These are phyloP conservation scores for Puccinia hordei DNA, from an alignment of 1,284 basidiomycete species.

Conservation along the genomic window DNA sequence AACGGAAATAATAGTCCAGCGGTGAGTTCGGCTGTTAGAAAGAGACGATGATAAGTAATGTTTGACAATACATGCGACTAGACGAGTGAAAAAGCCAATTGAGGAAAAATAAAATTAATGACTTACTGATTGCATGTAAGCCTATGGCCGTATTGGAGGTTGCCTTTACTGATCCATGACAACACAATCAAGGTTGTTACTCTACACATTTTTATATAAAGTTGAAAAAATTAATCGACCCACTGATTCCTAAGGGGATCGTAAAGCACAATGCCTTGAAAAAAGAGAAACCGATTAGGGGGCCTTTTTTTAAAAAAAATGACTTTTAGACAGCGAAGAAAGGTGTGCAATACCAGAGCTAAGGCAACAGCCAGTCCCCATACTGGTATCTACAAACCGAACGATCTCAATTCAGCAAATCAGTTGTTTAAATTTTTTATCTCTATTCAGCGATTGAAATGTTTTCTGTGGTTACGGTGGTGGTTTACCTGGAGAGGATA, in stretches of 20 bases:
- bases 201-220: neutral
- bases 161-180: conserved; percentile 20
- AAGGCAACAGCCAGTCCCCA: conserved; percentile 42
- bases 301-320: neutral
- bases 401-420: neutral
- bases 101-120: neutral
- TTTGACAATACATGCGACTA: too few relatives aligned
- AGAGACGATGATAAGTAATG: neutral
- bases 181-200: neutral
- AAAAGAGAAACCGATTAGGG: too few relatives aligned
- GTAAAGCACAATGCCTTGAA: conserved; percentile 42
- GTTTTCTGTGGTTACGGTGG: too few relatives aligned
- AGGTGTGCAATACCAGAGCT: conserved; percentile 7
- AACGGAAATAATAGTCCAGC: conserved; percentile 47
- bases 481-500: conserved; percentile 41
- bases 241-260: conserved; percentile 47
- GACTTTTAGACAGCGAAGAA: neutral
- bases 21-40: conserved; percentile 34
- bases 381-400: conserved; percentile 34
- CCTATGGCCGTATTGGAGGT: conserved; percentile 39
- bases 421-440: neutral
- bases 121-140: conserved; percentile 43
- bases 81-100: neutral
- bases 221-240: neutral
- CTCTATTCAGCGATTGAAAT: neutral